Evolutionary conservation across 1,284 basidiomycete species (phyloP), one percentile per base, ranked within the genome.

Genomic region (Wallemia hederae): DNA sequence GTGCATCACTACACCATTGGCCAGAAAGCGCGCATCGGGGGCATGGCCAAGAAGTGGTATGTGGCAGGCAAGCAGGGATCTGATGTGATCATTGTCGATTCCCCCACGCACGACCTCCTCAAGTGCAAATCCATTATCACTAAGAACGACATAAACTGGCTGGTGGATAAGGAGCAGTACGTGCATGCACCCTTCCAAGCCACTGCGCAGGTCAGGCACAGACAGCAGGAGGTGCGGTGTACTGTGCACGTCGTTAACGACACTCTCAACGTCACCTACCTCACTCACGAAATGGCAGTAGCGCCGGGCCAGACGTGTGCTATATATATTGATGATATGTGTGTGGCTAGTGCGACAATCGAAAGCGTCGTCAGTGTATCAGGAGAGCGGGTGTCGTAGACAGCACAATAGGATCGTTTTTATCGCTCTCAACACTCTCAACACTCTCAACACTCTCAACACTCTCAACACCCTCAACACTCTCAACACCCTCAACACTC

Each of bases 1-100:
- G 70, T 91, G 0, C 91, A 87, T 81, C 78, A 76, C n/a, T 86
- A 81, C 64, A 96, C 91, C 0, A 81, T 97, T 31, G 92, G 92
- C 0, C 82, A 87, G 69, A 72, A 77, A 2, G 82, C 85, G 0
- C 75, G 78, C 25, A 70, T 96, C 15, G 67, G 72, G 0, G 85
- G 88, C 0, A 73, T 80, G 71, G 68, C 70, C 0, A 67, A 77
- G 60, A 78, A 76, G 65, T 77, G 83, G 74, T 92, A 82, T 66
- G 85, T 96, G 0, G 80, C 80, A 0, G 70, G 71, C 49, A 98
- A 96, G 67, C 79, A 86, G 63, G 65, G 69, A 1, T 70, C 67
- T 17, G 85, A 85, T 66, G 74, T 74, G 27, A 76, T 96, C 9
- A 76, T 81, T 33, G 78, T 92, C 1, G 89, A 88, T 1, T 80